Conservation (phyloP, 768 basidiomycete genomes). For the Mycena belliarum region DNA sequence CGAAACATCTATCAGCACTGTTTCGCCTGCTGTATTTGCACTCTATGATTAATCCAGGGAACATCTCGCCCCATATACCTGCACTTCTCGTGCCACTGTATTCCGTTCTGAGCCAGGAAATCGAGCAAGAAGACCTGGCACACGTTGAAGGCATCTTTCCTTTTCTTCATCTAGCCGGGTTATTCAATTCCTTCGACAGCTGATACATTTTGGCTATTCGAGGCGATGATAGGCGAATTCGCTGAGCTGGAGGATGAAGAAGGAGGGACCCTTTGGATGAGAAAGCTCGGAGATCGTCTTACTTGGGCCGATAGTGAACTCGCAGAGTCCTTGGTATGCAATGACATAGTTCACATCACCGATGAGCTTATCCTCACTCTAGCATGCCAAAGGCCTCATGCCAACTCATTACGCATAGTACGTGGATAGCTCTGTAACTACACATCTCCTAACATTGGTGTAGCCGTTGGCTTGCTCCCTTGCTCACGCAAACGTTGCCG, state of each 20-base stretch:
- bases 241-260: constrained; percentile 73
- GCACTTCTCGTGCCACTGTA: constrained; percentile 73
- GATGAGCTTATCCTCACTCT: constrained; percentile 9
- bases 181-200: constrained; percentile 33
- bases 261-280: constrained; percentile 61
- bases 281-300: constrained; percentile 58
- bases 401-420: constrained; percentile 82
- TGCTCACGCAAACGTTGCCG: constrained; percentile 75
- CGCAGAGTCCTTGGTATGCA: constrained; percentile 55
- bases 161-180: background rate
- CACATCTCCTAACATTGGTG: background rate
- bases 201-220: constrained; percentile 82
- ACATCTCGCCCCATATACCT: constrained; percentile 65
- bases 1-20: constrained; percentile 61
- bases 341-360: background rate
- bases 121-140: constrained; percentile 56
- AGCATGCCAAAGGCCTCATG: constrained; percentile 68
- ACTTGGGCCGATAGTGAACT: constrained; percentile 67
- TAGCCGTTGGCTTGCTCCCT: constrained; percentile 75
- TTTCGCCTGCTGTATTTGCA: constrained; percentile 74
- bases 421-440: constrained; percentile 27
- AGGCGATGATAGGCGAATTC: constrained; percentile 71
- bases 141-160: constrained; percentile 51
- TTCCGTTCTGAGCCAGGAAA: constrained; percentile 59
- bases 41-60: constrained; percentile 68